Evolutionary conservation across 768 basidiomycete species (phyloP), one percentile per base, ranked within the genome.

Genomic region (Gymnopilus junonius): DNA sequence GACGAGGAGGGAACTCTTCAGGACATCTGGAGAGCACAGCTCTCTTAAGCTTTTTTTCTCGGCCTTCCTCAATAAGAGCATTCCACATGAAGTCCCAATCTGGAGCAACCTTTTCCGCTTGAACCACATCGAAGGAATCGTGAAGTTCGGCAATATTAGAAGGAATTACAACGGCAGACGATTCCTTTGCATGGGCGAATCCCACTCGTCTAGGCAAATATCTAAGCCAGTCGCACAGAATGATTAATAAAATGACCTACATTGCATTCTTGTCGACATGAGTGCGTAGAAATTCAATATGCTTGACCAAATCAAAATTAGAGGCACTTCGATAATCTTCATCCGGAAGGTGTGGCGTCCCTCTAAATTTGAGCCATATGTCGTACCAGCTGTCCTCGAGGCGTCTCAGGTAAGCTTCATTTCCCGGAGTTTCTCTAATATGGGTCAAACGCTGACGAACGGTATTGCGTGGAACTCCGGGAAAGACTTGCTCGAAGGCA

Each of bases 201-300:
- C 88, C 89, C 59, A 90, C 87, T 17, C 89, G 86, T 64, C 90
- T 91, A 64, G n/a, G 46, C 57, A 25, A n/a, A 58, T 65, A 31
- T 65, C 39, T 17, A 57, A 40, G 21, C 74, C 12, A 4, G 15
- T 61, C 70, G 66, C 32, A 65, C 42, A 51, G 50, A n/a, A 10
- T 43, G 25, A 51, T 14, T 31, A 11, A 25, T 35, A 55, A 27
- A 37, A 45, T 32, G 8, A 84, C 94, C 76, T 70, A 96, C 95
- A 97, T 68, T 1, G 90, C 87, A 72, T 88, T 89, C 76, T 97
- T 97, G 72, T 96, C 93, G 31, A 97, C 80, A 68, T 93, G 85
- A 10, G 82, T 82, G 42, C 96, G 85, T 56, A 98, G 80, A 70
- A 94, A 94, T 65, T 89, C 85, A 31, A 97, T 72, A 69, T 96